Conservation (phyloP, 768 basidiomycete genomes). For the Collybia sordida region DNA sequence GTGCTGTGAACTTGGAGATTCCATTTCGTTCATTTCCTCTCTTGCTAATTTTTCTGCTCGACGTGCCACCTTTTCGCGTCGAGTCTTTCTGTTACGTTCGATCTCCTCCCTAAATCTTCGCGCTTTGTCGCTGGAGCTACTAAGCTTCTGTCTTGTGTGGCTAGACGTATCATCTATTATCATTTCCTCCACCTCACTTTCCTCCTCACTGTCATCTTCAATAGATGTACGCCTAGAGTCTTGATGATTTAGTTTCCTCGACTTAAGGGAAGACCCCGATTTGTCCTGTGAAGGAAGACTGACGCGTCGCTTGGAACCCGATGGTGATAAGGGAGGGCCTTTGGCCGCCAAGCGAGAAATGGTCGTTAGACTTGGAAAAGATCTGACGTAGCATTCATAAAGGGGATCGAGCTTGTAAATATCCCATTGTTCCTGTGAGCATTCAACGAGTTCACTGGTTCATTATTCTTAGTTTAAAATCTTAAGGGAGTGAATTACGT, state of each 20-base stretch:
- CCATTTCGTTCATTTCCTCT: slow-evolving; percentile 9
- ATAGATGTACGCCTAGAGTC: slow-evolving; percentile 5
- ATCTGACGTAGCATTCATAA: slow-evolving; percentile 65
- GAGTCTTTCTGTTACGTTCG: slow-evolving; percentile 29
- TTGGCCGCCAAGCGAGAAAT: slow-evolving; percentile 28
- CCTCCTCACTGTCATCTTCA: slow-evolving; percentile 30
- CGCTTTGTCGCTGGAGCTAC: slow-evolving; percentile 16
- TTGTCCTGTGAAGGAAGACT: slow-evolving; percentile 10
- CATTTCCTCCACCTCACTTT: slow-evolving; percentile 55
- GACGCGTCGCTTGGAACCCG: slow-evolving; percentile 16
- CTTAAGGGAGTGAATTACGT: not conserved
- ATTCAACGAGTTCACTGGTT: slow-evolving; percentile 45
- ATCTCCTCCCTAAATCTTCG: slow-evolving; percentile 31
- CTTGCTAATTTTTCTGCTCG: slow-evolving; percentile 22
- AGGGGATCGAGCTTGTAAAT: slow-evolving; percentile 77
- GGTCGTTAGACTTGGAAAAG: slow-evolving; percentile 33
- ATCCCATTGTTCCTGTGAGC: slow-evolving; percentile 82
- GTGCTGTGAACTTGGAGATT: slow-evolving; percentile 19
- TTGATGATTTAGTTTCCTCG: too few species aligned
- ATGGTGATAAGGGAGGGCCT: slow-evolving; percentile 10
- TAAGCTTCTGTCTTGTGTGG: slow-evolving; percentile 12
- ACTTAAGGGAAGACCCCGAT: not conserved
- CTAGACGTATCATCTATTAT: slow-evolving; percentile 36
- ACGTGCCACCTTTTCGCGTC: slow-evolving; percentile 27
- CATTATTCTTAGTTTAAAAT: slow-evolving; percentile 10